These are phyloP conservation scores for Acanthamoeba rhysodes DNA, from an alignment of 208 protist species.

Conservation along the genomic window DNA sequence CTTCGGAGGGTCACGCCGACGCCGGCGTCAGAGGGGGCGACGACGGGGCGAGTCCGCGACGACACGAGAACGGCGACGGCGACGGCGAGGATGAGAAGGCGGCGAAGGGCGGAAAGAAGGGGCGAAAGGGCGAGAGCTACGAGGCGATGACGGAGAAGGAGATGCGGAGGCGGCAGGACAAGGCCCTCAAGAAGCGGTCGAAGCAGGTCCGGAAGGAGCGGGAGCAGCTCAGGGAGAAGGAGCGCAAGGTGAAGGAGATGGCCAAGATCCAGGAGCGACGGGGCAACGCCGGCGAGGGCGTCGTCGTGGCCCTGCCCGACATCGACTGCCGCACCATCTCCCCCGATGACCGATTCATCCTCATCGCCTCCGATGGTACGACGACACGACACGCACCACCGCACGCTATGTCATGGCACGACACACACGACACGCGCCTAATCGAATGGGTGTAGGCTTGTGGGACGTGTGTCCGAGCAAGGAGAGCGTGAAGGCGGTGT, in stretches of 20 bases:
- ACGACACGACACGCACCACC: too few relatives aligned
- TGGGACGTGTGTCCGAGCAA: slow-evolving; percentile 33
- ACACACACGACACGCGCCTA: too few relatives aligned
- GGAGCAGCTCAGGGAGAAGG: neutral
- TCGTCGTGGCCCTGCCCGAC: slow-evolving; percentile 23
- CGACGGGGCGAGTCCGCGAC: too few relatives aligned
- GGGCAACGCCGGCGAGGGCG: slow-evolving; percentile 20
- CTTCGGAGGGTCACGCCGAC: too few relatives aligned
- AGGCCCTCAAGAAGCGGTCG: slow-evolving; percentile 9
- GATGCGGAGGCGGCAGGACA: slow-evolving; percentile 3
- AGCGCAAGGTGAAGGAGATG: slow-evolving; percentile 25
- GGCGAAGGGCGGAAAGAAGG: too few relatives aligned
- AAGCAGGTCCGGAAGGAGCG: slow-evolving; percentile 1
- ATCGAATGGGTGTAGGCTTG: neutral
- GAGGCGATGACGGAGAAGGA: slow-evolving; percentile 22
- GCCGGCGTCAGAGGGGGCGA: neutral
- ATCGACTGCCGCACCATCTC: neutral
- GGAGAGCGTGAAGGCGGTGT: neutral
- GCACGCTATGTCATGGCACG: too few relatives aligned
- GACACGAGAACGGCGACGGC: neutral
- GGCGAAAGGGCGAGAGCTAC: neutral
- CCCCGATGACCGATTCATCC: neutral
- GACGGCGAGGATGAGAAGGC: neutral
- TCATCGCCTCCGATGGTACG: slow-evolving; percentile 17
- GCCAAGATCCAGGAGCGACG: slow-evolving; percentile 19